These are phyloP conservation scores for Cyberlindnera euphorbiae DNA, from an alignment of 805 yeast genomes.

Conservation along the genomic window DNA sequence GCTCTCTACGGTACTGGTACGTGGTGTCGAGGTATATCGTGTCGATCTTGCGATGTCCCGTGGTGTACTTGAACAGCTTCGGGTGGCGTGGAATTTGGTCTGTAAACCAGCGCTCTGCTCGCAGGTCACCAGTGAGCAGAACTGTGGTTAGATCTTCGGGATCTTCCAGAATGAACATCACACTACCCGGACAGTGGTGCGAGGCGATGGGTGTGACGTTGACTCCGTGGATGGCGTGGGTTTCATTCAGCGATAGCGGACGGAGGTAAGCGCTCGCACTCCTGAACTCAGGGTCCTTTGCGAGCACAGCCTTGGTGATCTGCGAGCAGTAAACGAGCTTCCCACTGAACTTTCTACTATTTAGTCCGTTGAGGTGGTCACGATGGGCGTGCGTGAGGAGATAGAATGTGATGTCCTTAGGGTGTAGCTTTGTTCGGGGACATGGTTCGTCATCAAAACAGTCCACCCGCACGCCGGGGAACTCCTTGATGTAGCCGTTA, in stretches of 20 bases:
- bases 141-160: constrained; percentile 27
- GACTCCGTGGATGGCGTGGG: constrained; percentile 23
- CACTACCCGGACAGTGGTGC: constrained; percentile 58
- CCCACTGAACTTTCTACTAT: constrained; percentile 30
- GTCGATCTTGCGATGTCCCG: constrained; percentile 32
- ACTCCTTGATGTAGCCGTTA: constrained; percentile 7
- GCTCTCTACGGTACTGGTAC: constrained; percentile 44
- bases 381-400: constrained; percentile 50
- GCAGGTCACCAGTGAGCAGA: constrained; percentile 51
- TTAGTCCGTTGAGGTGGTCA: constrained; percentile 50
- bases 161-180: constrained; percentile 45
- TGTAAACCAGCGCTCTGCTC: constrained; percentile 53
- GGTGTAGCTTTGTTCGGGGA: not conserved
- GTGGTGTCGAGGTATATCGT: constrained; percentile 53
- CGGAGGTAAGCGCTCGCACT: constrained; percentile 17
- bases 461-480: constrained; percentile 10
- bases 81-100: constrained; percentile 35
- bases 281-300: constrained; percentile 4
- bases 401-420: constrained; percentile 20
- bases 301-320: constrained; percentile 30
- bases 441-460: constrained; percentile 5
- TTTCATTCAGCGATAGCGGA: constrained; percentile 11
- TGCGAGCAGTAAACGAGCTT: constrained; percentile 44
- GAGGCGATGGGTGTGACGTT: constrained; percentile 41
- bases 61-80: constrained; percentile 36